Evolutionary conservation across 768 basidiomycete species (phyloP), one percentile per base, ranked within the genome.

Genomic region (Phaffia tasmanica): DNA sequence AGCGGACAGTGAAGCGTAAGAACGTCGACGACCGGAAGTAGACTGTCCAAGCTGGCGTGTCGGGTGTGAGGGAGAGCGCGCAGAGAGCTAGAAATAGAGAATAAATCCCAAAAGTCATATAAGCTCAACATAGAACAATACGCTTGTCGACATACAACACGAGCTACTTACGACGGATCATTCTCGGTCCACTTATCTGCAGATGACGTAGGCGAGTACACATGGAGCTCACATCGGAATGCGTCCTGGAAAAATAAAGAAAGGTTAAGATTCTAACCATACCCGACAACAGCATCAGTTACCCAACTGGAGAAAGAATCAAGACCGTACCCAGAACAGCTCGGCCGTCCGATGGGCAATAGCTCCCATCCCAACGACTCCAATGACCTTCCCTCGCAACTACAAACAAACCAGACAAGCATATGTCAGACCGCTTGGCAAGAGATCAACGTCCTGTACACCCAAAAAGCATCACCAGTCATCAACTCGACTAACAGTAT

Each of bases 1-100:
- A 83, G 78, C 2, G 85, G 82, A 57, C 85, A 75, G 60, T 86
- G 85, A 15, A 86, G 71, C 0, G 84, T 84, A 4, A 86, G 78
- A 61, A 86, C 75, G 72, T 86, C 85, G 67, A 82, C 81, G 27
- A 75, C 72, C 61, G 72, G 71, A 63, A 86, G 76, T 5, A 86
- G 76, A 48, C 82, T 79, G 56, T 81, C 82, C 83, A 21, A 83
- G 78, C 69, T 83, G 81, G 19, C 77, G 78, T 1, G 83, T 84
- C 27, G 86, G 73, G 72, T 85, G 76, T 5, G 84, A 82, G 7
- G 83, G 83, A 85, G 82, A 48, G 47, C 50, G 46, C 3, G 59
- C 6, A 46, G 46, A 61, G 21, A 46, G 59, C 8, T 35, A 19
- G 11, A 21, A 6, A 8, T 19, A 35, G 1, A 23, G 58, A 16